Base-by-base conservation (phyloP, 805 yeast genomes). In the Wickerhamomyces canadensis region DNA sequence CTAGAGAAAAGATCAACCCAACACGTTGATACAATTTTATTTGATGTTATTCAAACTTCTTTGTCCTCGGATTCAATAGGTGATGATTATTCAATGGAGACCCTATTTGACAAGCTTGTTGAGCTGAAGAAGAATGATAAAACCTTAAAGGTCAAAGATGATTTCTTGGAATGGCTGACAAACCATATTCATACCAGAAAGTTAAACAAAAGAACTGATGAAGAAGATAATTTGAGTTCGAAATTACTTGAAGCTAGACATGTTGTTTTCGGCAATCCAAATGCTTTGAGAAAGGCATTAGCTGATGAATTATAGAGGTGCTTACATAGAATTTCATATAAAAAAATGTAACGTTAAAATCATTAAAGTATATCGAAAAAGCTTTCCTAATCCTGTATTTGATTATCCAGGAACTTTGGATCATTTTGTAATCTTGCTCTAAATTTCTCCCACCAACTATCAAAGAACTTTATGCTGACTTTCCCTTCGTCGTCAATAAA, bases 401-500 rank as follows among this genome's bases (percentile, higher is more conserved):
- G 47, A 22, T 42, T 30, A n/a, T 86, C 85, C 34, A 91, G 60
- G 55, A 87, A 89, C 37, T 74, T 77, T 2, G 96, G 97, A 55
- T 91, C 94, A 43, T 82, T 84, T 10, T 76, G 70, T 41, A 93
- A 51, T 53, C 83, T 80, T 6, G 74, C 61, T 57, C 76, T 84
- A 62, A 93, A 91, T 60, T 87, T 89, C 46, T 73, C 80, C 98
- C 98, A 86, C 98, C 98, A 91, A 28, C 74, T 81, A 55, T 91
- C 94, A 52, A 91, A 91, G 30, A 78, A 83, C 52, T 81, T 84
- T 54, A 91, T 84, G 4, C 89, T 83, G 3, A 91, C 96, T 48
- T 78, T 85, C 3, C 95, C 95, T 17, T 74, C 67, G 5, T 65
- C 57, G 53, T 87, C 95, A 7, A 87, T 73, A 56, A 89, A 91